Conservation (phyloP, 2,329 filamentous ascomycete species). For the Nemania bipapillata region DNA sequence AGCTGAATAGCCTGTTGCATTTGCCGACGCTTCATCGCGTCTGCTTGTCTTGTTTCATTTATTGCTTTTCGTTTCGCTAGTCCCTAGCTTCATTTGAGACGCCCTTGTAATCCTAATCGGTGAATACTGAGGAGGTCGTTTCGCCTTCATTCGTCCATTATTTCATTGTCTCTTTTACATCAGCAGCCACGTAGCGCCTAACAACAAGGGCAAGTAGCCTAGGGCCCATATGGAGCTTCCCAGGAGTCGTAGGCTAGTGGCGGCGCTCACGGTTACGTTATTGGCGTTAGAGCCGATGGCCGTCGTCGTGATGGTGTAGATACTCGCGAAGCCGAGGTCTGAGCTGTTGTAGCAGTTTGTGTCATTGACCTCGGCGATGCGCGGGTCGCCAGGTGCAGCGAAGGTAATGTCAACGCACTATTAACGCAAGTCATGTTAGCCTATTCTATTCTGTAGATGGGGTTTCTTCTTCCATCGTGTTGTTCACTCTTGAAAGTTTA, state of each 20-base stretch:
- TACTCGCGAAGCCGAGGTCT: slow-evolving; percentile 77
- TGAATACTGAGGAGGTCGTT: background rate
- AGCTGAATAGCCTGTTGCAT: background rate
- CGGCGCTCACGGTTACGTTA: slow-evolving; percentile 50
- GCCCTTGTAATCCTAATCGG: background rate
- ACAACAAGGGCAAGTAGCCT: slow-evolving; percentile 58
- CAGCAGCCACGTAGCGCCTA: slow-evolving; percentile 55
- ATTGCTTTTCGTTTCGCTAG: background rate
- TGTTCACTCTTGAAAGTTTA: no score
- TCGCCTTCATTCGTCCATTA: background rate
- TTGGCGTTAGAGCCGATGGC: slow-evolving; percentile 54
- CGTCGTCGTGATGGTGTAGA: slow-evolving; percentile 74
- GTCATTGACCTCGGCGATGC: slow-evolving; percentile 76
- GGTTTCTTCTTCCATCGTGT: background rate
- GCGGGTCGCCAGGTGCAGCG: slow-evolving; percentile 75
- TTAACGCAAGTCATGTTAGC: slow-evolving; percentile 7
- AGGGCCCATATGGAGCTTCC: slow-evolving; percentile 43
- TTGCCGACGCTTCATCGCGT: background rate
- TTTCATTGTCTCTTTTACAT: slow-evolving; percentile 47
- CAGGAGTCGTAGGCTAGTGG: slow-evolving; percentile 38
- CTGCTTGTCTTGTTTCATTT: background rate
- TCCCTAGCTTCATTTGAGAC: background rate
- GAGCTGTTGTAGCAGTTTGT: slow-evolving; percentile 91
- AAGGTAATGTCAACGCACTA: slow-evolving; percentile 97
- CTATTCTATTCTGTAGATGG: background rate